Evolutionary conservation across 192 early-diverging fungal genomes (phyloP), one percentile per base, ranked within the genome.

Genomic region (Coemansia sp.): DNA sequence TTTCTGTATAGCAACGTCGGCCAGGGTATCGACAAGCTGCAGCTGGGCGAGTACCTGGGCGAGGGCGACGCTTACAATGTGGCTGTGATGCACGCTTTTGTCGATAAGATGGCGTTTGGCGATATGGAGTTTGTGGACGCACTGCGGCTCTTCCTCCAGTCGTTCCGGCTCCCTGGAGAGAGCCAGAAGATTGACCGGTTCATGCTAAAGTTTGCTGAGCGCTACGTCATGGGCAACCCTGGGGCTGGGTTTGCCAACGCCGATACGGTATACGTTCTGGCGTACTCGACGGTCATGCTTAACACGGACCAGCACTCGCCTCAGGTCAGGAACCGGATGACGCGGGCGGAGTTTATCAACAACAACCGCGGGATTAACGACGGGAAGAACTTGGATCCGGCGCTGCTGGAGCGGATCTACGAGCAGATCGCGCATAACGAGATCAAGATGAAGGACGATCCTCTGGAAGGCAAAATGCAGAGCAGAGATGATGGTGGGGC

Each of bases 141-240:
- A 16, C 77, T 98, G 42, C 85, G 95, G 24, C 75, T 77, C 36
- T 96, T 96, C 71, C 78, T 98, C 63, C 96, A 98, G 75, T 83
- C 86, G 51, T 98, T 98, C 85, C 76, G 96, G 66, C 86, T 98
- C 44, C 96, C 96, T 3, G 96, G 96, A 36, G 96, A 98, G 80
- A 87, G 91, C 29, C 96, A 98, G 75, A 96, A 97, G 86, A 98
- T 98, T 73, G 96, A 98, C 82, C 86, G 96, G 41, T 97, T 95
- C 72, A 98, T 98, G 96, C 87, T 98, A 16, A 98, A 98, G 81
- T 98, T 96, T 86, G 96, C 96, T 38, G 95, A 96, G 78, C 88
- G 94, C 31, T 98, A 92, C 68, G 74, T 95, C 12, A 90, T 92
- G 72, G 92, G 90, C 54, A 96, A 98, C 66, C 92, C 94, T 2